Conservation (phyloP, 495 filamentous ascomycete genomes). For the Melanomma pulvis-pyrius region DNA sequence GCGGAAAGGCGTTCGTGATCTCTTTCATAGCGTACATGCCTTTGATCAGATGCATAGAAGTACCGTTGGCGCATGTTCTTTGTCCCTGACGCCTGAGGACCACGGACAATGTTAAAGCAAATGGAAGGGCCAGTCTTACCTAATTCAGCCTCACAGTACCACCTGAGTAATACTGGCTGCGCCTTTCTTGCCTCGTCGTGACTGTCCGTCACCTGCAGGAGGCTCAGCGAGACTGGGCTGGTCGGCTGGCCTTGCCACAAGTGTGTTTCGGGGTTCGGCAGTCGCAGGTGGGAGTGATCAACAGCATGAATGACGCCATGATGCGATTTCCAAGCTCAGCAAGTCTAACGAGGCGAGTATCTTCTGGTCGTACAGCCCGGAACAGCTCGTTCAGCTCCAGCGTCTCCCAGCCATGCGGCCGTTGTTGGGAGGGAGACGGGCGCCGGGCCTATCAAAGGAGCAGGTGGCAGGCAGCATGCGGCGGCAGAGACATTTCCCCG, state of each 20-base stretch:
- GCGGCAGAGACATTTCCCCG: constrained; percentile 18
- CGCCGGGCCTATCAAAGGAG: constrained; percentile 4
- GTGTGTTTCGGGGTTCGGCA: not conserved
- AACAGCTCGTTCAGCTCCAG: not conserved
- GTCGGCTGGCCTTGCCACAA: constrained; percentile 11
- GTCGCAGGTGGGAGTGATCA: constrained; percentile 3
- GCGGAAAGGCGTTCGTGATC: no score
- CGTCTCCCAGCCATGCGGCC: not conserved
- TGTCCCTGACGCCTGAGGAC: no score
- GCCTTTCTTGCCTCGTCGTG: no score
- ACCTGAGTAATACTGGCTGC: no score
- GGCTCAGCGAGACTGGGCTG: not conserved
- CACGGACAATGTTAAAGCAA: not conserved
- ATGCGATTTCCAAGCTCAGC: constrained; percentile 4
- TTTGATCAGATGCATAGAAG: no score
- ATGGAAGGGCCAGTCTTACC: not conserved
- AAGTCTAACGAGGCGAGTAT: not conserved
- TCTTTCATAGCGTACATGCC: no score
- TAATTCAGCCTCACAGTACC: not conserved
- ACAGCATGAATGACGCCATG: constrained; percentile 11
- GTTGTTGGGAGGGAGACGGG: not conserved
- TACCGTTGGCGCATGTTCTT: no score
- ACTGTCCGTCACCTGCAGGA: not conserved
- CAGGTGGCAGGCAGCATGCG: not conserved
- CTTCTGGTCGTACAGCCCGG: not conserved